Conservation (phyloP, 495 filamentous ascomycete species). For the Sphaerosporella brunnea region DNA sequence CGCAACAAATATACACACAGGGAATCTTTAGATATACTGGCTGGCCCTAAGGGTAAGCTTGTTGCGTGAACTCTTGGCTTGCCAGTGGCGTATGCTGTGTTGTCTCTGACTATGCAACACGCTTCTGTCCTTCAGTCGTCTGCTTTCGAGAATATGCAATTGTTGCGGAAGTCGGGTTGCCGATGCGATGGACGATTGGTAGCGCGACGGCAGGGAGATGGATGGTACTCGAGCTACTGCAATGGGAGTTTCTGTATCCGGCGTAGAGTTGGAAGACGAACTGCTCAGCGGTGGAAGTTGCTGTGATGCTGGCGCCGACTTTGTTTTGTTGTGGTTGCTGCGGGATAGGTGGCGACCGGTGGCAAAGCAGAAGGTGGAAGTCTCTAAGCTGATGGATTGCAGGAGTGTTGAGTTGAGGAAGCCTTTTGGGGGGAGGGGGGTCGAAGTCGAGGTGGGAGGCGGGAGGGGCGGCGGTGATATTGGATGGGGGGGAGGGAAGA, state of each 20-base stretch:
- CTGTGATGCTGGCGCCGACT: background rate
- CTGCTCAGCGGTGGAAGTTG: background rate
- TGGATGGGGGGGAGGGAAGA: slow-evolving; percentile 8
- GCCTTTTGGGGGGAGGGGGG: slow-evolving; percentile 10
- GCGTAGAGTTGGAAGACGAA: slow-evolving; percentile 14
- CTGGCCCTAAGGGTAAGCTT: background rate
- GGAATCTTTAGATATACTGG: background rate
- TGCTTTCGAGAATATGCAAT: background rate
- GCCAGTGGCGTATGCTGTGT: background rate
- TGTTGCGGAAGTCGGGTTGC: background rate
- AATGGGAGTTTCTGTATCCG: slow-evolving; percentile 23
- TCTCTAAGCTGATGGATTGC: slow-evolving; percentile 26
- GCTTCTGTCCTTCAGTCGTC: background rate
- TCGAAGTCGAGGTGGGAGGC: background rate
- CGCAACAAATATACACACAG: background rate
- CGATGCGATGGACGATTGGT: background rate
- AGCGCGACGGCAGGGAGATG: background rate
- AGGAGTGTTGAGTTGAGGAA: slow-evolving; percentile 19
- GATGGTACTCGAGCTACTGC: slow-evolving; percentile 13
- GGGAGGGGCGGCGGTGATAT: slow-evolving; percentile 4
- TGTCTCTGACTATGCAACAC: background rate
- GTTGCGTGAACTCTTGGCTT: background rate
- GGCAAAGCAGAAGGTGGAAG: slow-evolving; percentile 18
- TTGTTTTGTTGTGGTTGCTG: background rate
- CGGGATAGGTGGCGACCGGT: slow-evolving; percentile 6